Base-by-base conservation (phyloP, 192 early-diverging fungal genomes). In the Coemansia sp. region DNA sequence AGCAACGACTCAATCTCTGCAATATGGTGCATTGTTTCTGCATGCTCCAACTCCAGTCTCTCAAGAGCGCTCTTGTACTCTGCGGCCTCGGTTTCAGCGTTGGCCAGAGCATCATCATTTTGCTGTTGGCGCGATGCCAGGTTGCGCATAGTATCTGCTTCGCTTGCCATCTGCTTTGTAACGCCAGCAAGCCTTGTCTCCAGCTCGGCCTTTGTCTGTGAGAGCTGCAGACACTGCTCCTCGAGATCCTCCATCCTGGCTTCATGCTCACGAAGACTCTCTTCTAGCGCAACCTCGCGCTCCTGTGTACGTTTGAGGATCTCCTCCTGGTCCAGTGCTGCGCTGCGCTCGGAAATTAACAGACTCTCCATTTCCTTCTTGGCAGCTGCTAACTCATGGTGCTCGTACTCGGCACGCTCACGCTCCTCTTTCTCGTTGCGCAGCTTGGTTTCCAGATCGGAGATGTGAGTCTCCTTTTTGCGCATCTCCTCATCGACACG, bases 231-330 rank as follows among this genome's bases (percentile, higher is more conserved):
- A 43, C 77, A 67, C 75, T 93, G 88, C 60, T 87, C 77, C 67
- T 95, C 94, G 6, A 91, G 69, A 41, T 83, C 77, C 12, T 93
- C 92, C 40, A 91, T 72, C 32, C 86, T 85, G 3, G 77, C 70
- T 41, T 83, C 81, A 50, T 87, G 76, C 65, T 94, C 91, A 11
- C 77, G 70, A 15, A 94, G 72, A 9, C 84, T 77, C 39, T 85
- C 81, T 38, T 90, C 89, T n/a, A 93, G 67, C 57, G 87, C 89
- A 2, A 84, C 68, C 32, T 85, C 86, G 60, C 92, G 86, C 57
- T 90, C 86, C 61, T 94, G 93, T 5, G 94, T 92, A 52, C 93
- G 86, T 44, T 89, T 79, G 50, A 96, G 77, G 37, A 94, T 93
- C 75, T 91, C 93, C 39, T 91, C 92, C 69, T 94, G 92, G 68